A percentile compares a stretch with the other conserved stretches of the same genome.
These are phyloP conservation scores for Ophiocordyceps robertsii DNA, from an alignment of 2,329 filamentous ascomycete species.

Conservation along the genomic window DNA sequence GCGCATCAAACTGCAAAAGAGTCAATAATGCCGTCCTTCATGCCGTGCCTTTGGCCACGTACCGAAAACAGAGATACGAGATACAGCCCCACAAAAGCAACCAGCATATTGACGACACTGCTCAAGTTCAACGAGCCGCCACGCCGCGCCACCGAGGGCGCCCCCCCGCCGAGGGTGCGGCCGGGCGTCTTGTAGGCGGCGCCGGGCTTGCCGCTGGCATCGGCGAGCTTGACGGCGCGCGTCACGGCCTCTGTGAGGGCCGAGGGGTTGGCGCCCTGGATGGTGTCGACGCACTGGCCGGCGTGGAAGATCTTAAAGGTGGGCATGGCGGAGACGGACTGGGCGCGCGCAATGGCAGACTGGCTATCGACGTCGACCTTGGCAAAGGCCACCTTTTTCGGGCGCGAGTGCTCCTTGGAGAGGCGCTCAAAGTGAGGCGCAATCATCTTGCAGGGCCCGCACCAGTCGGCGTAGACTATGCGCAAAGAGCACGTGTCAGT, in stretches of 20 bases:
- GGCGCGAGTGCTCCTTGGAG: conserved; percentile 63
- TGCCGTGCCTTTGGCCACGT: conserved; percentile 15
- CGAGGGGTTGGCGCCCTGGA: conserved; percentile 68
- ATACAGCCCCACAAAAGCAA: conserved; percentile 48
- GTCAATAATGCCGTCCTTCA: background rate
- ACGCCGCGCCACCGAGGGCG: conserved; percentile 5
- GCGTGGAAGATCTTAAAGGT: conserved; percentile 87
- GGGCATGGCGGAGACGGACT: conserved; percentile 78
- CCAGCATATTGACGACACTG: conserved; percentile 32
- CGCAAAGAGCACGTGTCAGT: conserved; percentile 11
- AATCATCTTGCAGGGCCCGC: conserved; percentile 84
- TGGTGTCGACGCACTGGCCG: conserved; percentile 57
- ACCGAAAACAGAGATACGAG: conserved; percentile 47
- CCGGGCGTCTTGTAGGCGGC: conserved; percentile 39
- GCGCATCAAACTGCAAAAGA: conserved; percentile 40
- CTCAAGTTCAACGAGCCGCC: conserved; percentile 13
- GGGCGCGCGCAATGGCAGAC: conserved; percentile 59
- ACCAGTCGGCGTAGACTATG: conserved; percentile 90
- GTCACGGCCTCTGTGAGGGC: conserved; percentile 66
- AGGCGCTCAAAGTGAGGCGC: conserved; percentile 81
- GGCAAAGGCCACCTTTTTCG: conserved; percentile 73
- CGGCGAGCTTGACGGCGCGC: conserved; percentile 45
- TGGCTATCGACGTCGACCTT: conserved; percentile 88
- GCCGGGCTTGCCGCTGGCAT: conserved; percentile 22
- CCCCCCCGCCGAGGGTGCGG: conserved; percentile 38